Conservation (phyloP, 1,284 basidiomycete species). For the Xerocomus amazonicus region DNA sequence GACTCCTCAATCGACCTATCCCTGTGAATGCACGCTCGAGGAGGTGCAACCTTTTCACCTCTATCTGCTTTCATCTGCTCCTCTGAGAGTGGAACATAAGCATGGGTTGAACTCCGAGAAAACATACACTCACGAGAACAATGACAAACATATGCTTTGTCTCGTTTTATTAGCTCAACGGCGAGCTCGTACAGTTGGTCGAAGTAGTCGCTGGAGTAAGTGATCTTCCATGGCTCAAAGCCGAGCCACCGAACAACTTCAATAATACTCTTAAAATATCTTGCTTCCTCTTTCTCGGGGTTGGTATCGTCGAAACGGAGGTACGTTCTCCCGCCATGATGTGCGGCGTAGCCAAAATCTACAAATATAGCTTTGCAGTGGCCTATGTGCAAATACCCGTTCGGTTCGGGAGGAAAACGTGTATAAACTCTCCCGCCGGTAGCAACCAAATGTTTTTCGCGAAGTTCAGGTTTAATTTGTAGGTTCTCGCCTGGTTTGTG, state of each 20-base stretch:
- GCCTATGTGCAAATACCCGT: constrained; percentile 94
- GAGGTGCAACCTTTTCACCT: constrained; percentile 77
- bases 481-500: constrained; percentile 96
- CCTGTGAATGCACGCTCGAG: constrained; percentile 85
- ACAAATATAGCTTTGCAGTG: constrained; percentile 99
- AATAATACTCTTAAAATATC: constrained; percentile 95
- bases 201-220: constrained; percentile 99
- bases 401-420: constrained; percentile 98
- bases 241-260: constrained; percentile 97
- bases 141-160: constrained; percentile 94
- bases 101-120: neutral
- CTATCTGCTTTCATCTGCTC: constrained; percentile 90
- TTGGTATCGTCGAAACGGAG: constrained; percentile 98
- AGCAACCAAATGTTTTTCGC: constrained; percentile 76
- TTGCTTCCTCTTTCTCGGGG: constrained; percentile 94
- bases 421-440: constrained; percentile 90
- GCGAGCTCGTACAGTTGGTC: constrained; percentile 85
- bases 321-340: constrained; percentile 88
- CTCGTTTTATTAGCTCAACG: constrained; percentile 85
- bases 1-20: constrained; percentile 83
- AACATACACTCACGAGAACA: constrained; percentile 75
- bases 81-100: constrained; percentile 42
- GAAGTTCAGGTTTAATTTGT: constrained; percentile 77
- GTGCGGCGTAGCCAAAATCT: constrained; percentile 96
- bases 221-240: constrained; percentile 98